phyloP scores from a whole-genome alignment of 345 rosid genomes.

The Populus simonii region DNA sequence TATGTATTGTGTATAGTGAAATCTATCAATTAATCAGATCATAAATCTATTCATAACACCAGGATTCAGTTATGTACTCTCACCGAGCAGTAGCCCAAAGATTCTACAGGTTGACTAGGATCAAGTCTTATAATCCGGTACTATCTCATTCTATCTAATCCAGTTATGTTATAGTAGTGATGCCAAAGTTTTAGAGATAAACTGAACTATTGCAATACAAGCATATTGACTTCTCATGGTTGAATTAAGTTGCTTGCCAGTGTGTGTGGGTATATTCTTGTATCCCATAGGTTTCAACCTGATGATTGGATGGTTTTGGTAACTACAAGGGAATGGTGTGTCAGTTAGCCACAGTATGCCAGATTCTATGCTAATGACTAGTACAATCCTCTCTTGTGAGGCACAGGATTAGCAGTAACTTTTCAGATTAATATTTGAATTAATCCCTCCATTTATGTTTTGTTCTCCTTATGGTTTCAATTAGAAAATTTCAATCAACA shows the following conservation, averaged over 20 bases:
- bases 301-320: background rate
- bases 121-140: background rate
- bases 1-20: background rate
- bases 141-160: background rate
- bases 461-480: background rate
- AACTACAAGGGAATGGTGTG: background rate
- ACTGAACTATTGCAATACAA: background rate
- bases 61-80: background rate
- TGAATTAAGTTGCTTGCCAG: background rate
- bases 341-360: background rate
- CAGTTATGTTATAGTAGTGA: background rate
- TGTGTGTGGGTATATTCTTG: background rate
- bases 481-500: background rate
- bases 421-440: background rate
- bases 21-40: slow-evolving; percentile 1
- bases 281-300: background rate
- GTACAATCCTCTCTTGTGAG: background rate
- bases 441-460: background rate
- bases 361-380: background rate
- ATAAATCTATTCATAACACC: background rate
- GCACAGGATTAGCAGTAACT: background rate
- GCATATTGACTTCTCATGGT: background rate
- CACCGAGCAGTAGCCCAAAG: background rate
- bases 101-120: background rate
- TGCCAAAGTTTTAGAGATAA: background rate